Percentiles rank a stretch among this genome's conserved stretches.
phyloP scores from a whole-genome alignment of 2,329 filamentous ascomycete species.

The Dactylonectria estremocensis region DNA sequence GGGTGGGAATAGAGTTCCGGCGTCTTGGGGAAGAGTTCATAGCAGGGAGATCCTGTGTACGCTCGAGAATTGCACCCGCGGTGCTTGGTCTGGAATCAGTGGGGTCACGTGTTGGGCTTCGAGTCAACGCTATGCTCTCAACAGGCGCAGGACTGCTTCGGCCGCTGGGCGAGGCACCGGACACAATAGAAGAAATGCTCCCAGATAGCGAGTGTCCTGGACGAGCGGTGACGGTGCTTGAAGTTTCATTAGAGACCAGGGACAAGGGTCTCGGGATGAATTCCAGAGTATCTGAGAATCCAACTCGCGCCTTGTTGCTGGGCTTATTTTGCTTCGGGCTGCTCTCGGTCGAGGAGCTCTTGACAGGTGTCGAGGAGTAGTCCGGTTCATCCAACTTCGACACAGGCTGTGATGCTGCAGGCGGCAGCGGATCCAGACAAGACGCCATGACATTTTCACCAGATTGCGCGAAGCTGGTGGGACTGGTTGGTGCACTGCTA shows the following conservation, averaged over 20 bases:
- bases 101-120: conserved; percentile 59
- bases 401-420: conserved; percentile 20
- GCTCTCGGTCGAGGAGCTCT: conserved; percentile 22
- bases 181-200: conserved; percentile 85
- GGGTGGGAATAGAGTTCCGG: conserved; percentile 72
- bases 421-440: conserved; percentile 18
- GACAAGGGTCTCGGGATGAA: conserved; percentile 88
- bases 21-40: conserved; percentile 60
- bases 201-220: conserved; percentile 82
- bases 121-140: conserved; percentile 47
- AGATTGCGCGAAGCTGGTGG: conserved; percentile 61
- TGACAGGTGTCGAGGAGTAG: conserved; percentile 5
- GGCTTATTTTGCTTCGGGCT: conserved; percentile 51
- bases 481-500: conserved; percentile 77
- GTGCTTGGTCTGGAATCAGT: conserved; percentile 75
- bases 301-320: conserved; percentile 75
- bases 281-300: conserved; percentile 88
- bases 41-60: conserved; percentile 48
- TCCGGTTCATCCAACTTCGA: conserved; percentile 20
- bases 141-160: conserved; percentile 54
- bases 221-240: conserved; percentile 80
- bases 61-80: conserved; percentile 78
- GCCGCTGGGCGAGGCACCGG: conserved; percentile 65
- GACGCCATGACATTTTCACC: conserved; percentile 44
- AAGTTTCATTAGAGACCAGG: conserved; percentile 86